phyloP scores from a whole-genome alignment of 345 rosid species.

The Anastatica hierochuntica region DNA sequence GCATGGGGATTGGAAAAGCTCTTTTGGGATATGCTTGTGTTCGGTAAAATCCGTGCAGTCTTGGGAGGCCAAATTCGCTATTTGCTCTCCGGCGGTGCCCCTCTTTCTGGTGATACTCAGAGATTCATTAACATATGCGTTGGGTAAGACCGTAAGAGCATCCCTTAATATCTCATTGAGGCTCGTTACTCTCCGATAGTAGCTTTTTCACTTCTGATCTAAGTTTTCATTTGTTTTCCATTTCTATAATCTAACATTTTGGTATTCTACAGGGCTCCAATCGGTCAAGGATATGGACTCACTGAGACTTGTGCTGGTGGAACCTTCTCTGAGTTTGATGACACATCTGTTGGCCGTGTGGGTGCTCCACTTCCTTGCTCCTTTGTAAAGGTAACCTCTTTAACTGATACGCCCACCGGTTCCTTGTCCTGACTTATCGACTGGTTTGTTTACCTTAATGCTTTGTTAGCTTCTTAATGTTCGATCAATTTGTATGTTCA shows the following conservation, averaged over 20 bases:
- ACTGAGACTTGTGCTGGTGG: conserved; percentile 99
- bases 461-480: background rate
- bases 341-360: conserved; percentile 91
- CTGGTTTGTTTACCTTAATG: background rate
- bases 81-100: conserved; percentile 98
- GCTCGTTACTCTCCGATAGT: background rate
- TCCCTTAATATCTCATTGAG: conserved; percentile 13
- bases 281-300: conserved; percentile 98
- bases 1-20: conserved; percentile 87
- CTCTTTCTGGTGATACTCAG: conserved; percentile 92
- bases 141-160: conserved; percentile 60
- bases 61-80: conserved; percentile 89
- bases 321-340: conserved; percentile 93
- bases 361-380: conserved; percentile 98
- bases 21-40: conserved; percentile 81
- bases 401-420: background rate
- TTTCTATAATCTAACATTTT: background rate
- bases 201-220: background rate
- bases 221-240: background rate
- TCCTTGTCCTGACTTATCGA: background rate
- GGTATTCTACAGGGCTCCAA: conserved; percentile 67
- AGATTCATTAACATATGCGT: conserved; percentile 97
- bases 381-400: conserved; percentile 62
- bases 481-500: background rate
- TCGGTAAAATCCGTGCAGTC: conserved; percentile 70